phyloP scores from a whole-genome alignment of 192 early-diverging fungal genomes.

The Nowakowskiella sp. region DNA sequence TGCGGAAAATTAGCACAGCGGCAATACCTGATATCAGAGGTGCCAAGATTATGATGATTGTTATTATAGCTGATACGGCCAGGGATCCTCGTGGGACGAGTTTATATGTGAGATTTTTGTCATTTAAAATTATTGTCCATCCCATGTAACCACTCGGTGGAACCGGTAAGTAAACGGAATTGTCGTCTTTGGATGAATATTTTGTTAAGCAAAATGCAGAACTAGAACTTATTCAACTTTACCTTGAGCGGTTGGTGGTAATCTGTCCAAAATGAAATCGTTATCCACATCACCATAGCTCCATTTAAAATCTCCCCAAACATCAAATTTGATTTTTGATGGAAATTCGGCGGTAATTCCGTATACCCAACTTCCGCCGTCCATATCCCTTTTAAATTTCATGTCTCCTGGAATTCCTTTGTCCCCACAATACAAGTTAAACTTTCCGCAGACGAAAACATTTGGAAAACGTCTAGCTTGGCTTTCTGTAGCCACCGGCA shows the following conservation, averaged over 20 bases:
- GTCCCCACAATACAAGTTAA: background rate
- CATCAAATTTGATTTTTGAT: background rate
- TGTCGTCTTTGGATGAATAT: background rate
- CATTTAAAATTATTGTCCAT: background rate
- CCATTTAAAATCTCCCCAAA: background rate
- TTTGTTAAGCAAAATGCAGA: background rate
- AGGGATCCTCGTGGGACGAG: background rate
- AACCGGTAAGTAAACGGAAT: background rate
- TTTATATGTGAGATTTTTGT: background rate
- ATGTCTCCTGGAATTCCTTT: background rate
- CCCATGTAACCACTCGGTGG: background rate
- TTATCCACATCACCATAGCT: constrained; percentile 1
- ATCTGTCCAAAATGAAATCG: constrained; percentile 2
- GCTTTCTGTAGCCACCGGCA: background rate
- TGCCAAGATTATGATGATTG: background rate
- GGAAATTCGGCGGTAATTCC: background rate
- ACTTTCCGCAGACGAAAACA: background rate
- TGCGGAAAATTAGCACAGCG: background rate
- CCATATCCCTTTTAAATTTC: constrained; percentile 1
- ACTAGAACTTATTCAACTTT: too few species aligned
- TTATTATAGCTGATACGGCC: background rate
- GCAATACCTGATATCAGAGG: background rate
- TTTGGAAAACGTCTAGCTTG: background rate
- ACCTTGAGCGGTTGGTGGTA: background rate
- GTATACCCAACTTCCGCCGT: background rate